Evolutionary conservation across 1,284 basidiomycete genomes (phyloP), one percentile per base, ranked within the genome.

Genomic region (Taiwanofungus camphoratus): DNA sequence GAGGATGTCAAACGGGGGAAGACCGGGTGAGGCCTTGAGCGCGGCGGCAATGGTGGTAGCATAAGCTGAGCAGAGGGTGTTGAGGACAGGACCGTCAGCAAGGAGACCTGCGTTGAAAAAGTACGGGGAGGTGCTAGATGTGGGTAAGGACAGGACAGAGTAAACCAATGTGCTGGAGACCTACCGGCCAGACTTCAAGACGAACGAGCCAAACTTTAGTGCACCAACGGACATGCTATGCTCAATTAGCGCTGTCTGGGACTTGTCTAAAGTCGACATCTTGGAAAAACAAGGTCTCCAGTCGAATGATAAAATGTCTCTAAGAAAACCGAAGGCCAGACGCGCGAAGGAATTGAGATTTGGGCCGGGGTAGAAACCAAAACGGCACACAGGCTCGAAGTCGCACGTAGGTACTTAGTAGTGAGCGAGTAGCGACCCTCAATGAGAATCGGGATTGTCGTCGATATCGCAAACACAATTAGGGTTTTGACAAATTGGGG

Each of bases 21-120:
- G 63, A 4, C 57, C 60, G 16, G 58, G 55, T 1, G 73, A 61
- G 4, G 71, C 60, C 41, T 57, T 49, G 22, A 76, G 67, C 26
- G 58, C 62, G 35, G 44, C 41, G 16, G 64, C 65, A 57, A 92
- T 83, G n/a, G 87, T 88, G 2, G 81, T 66, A 3, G 95, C 92
- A 57, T 96, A 98, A 12, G 94, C 92, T n/a, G 76, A 72, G 6
- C 92, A 85, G 21, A 96, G 73, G 5, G 84, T 75, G 30, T 84
- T 69, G 27, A 99, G 79, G 31, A 95, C 82, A 1, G 82, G 76
- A 0, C 94, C 91, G 4, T 87, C 84, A 64, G 86, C 92, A 51
- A 99, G 74, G 9, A 90, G 73, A 7, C 92, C 91, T 1, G 92
- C 91, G 62, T 98, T 97, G 77, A 97, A 94, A 65, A 98, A 98